Evolutionary conservation across 306 rosid genomes (phyloP).

Genomic region (Luffa aegyptiaca): DNA sequence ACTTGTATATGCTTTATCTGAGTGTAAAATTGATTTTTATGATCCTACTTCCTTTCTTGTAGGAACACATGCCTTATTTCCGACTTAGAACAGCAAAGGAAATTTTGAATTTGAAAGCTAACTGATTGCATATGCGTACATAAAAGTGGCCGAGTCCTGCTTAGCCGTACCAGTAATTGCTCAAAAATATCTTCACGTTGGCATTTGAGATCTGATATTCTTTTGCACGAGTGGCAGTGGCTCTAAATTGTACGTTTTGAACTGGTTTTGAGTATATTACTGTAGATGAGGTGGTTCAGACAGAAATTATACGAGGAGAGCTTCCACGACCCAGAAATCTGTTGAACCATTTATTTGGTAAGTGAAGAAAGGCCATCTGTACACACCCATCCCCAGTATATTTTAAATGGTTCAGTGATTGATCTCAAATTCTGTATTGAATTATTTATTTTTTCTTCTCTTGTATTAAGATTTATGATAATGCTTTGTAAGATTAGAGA

Average conservation of each 20-base stretch:
- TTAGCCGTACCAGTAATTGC: background rate
- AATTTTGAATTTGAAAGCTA: slow-evolving; percentile 66
- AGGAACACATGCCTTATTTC: slow-evolving; percentile 91
- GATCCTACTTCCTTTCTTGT: background rate
- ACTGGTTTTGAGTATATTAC: background rate
- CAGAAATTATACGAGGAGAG: background rate
- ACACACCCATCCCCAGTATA: background rate
- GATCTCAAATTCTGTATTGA: background rate
- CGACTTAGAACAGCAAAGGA: slow-evolving; percentile 85
- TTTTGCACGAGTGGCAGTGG: background rate
- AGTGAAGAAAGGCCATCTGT: background rate
- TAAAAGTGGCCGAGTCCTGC: background rate
- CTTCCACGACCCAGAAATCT: background rate
- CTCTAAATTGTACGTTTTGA: background rate
- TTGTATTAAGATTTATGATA: background rate
- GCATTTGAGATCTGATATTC: background rate
- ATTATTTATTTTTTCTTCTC: background rate
- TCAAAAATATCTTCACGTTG: background rate
- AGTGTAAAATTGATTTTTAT: background rate
- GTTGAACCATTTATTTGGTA: background rate
- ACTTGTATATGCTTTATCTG: background rate
- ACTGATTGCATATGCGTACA: slow-evolving; percentile 30
- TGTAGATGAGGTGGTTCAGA: background rate
- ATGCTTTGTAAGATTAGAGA: background rate
- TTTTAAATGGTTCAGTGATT: background rate